Base-by-base conservation (phyloP, 805 yeast species). In the Sugiyamaella mastotermitis region DNA sequence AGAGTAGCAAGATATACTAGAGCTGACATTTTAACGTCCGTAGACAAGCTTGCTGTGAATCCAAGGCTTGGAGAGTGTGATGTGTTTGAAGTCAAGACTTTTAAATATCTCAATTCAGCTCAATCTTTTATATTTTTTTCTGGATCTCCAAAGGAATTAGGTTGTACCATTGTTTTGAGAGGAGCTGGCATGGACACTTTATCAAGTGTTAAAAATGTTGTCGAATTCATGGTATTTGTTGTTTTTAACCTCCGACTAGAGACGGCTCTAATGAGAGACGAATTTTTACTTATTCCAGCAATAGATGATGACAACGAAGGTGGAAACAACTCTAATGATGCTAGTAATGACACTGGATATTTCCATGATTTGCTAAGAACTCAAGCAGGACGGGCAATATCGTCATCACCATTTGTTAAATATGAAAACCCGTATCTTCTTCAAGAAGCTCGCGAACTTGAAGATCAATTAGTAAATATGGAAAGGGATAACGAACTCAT, bases 121-220 rank as follows among this genome's bases (percentile, higher is more conserved):
- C 83, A 86, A 53, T 77, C 94, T 0, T 84, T 80, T 52, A 69
- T 86, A n/a, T 83, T 75, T 48, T 72, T 92, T 39, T 73, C 79
- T 1, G 97, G 96, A 0, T 78, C 88, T 46, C 78, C 79, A 25
- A 66, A 71, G 7, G 74, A 73, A 28, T 60, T 80, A 0, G 98
- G 98, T 0, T 80, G 88, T 26, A 87, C 97, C 0, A 72, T 90
- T n/a, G 65, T 84, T 10, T 58, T 92, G n/a, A 66, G 97, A 38
- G 98, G 97, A 2, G 81, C 77, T 1, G 71, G 73, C 47, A 75
- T 71, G 35, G 81, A 76, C 2, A 53, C 68, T 0, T 61, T 90
- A 39, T 67, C 76, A 37, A 75, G 76, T 37, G 71, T 88, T 16
- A 92, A 92, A 56, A 78, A 80, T 37, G 81, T 87, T 2, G 68